Percentiles rank a stretch among this genome's conserved stretches.
Conservation (phyloP, 2,329 filamentous ascomycete species). For the Colletotrichum eleusines region DNA sequence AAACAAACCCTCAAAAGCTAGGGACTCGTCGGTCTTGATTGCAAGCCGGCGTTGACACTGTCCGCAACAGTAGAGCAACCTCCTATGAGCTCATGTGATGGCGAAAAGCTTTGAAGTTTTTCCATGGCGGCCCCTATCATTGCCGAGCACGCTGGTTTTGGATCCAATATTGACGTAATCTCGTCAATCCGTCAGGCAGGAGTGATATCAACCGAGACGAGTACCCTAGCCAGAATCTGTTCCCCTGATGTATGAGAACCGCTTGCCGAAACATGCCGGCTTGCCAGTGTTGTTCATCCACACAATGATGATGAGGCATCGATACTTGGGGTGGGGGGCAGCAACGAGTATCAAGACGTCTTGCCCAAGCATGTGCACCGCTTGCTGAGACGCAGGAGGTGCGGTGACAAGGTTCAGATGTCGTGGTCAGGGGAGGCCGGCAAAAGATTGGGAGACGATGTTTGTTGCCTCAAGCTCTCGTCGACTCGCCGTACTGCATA, state of each 20-base stretch:
- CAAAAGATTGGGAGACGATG: not conserved
- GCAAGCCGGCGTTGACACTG: no score
- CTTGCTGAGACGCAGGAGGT: not conserved
- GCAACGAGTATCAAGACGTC: not conserved
- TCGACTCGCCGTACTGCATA: not conserved
- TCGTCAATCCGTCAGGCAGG: not conserved
- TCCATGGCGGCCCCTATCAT: not conserved
- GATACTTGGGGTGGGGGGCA: not conserved
- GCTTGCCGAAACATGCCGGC: not conserved
- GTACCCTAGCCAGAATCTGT: no score
- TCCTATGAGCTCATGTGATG: no score
- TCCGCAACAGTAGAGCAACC: no score
- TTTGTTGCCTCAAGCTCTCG: not conserved
- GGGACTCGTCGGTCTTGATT: no score
- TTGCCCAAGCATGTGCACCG: not conserved
- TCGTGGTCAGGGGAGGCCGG: not conserved
- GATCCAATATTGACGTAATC: not conserved
- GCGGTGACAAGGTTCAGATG: not conserved
- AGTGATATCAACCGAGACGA: not conserved
- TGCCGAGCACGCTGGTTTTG: not conserved
- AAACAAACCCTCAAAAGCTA: no score
- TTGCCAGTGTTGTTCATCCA: not conserved
- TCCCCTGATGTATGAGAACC: no score
- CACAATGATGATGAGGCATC: not conserved
- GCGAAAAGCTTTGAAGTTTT: no score